phyloP scores from a whole-genome alignment of 139 green algal species.

The Volvox reticuliferus region DNA sequence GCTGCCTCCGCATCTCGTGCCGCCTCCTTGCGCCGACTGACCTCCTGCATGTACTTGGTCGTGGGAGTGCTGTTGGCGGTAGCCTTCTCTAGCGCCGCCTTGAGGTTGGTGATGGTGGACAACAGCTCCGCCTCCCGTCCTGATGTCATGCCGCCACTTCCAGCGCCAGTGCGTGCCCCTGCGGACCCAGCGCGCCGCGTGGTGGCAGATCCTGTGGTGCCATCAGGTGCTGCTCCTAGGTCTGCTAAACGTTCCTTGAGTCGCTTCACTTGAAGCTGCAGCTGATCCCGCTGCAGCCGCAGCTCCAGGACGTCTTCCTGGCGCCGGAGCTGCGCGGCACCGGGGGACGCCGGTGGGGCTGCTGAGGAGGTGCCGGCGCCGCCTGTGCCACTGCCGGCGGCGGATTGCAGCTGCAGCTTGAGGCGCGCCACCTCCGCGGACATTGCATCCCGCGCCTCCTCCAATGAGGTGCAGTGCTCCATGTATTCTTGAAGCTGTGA shows the following conservation, averaged over 20 bases:
- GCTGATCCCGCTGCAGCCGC: conserved; percentile 68
- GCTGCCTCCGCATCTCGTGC: conserved; percentile 54
- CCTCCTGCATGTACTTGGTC: conserved; percentile 84
- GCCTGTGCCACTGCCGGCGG: not conserved
- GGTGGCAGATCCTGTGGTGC: not conserved
- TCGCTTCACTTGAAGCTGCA: conserved; percentile 58
- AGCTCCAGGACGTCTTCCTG: conserved; percentile 60
- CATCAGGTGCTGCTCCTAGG: conserved; percentile 53
- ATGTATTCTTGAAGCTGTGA: conserved; percentile 59
- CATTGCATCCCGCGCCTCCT: conserved; percentile 63
- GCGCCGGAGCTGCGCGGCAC: conserved; percentile 29
- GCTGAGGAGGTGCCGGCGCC: too few relatives aligned
- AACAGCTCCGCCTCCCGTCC: conserved; percentile 77
- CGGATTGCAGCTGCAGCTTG: not conserved
- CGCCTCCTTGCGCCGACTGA: conserved; percentile 62
- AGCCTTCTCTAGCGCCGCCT: conserved; percentile 78
- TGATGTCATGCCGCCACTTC: conserved; percentile 16
- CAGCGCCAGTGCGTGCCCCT: not conserved
- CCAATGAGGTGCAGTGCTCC: conserved; percentile 52
- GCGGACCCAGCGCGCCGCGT: conserved; percentile 4
- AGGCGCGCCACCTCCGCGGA: conserved; percentile 57
- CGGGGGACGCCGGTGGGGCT: not conserved
- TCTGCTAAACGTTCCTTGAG: conserved; percentile 61
- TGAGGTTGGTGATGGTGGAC: conserved; percentile 75
- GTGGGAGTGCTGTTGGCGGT: conserved; percentile 71